Conservation (phyloP, 768 basidiomycete genomes). For the Suillus subaureus region DNA sequence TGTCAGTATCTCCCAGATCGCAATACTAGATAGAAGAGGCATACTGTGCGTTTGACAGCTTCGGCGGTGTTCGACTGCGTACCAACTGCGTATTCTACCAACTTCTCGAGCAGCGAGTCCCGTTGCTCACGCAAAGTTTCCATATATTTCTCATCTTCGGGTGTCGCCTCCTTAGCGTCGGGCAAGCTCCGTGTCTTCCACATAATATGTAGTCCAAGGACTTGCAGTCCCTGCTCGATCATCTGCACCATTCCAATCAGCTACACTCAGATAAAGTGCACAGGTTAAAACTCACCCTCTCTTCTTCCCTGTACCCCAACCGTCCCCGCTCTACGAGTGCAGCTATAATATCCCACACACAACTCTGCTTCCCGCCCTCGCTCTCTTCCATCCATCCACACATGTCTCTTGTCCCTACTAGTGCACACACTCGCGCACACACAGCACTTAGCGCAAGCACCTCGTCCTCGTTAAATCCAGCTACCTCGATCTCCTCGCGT, state of each 20-base stretch:
- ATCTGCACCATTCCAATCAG: conserved; percentile 55
- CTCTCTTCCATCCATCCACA: too few relatives aligned
- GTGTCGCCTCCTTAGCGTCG: conserved; percentile 48
- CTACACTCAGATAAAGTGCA: conserved; percentile 1
- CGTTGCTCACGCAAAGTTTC: conserved; percentile 67
- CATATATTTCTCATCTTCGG: conserved; percentile 57
- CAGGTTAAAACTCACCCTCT: conserved; percentile 56
- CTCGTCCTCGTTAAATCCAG: too few relatives aligned
- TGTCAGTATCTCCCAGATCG: conserved; percentile 2
- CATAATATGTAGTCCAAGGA: conserved; percentile 76
- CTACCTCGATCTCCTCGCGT: too few relatives aligned
- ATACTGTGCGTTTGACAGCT: conserved; percentile 78
- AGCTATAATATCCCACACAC: too few relatives aligned
- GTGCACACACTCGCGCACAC: too few relatives aligned
- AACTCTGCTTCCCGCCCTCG: too few relatives aligned
- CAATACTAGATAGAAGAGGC: conserved; percentile 29
- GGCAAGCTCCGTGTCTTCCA: conserved; percentile 78
- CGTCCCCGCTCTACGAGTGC: too few relatives aligned
- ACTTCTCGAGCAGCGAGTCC: conserved; percentile 70
- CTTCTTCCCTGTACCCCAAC: conserved; percentile 76
- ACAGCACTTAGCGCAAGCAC: too few relatives aligned
- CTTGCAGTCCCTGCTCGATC: conserved; percentile 81
- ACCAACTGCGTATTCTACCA: conserved; percentile 82
- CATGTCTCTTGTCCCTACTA: too few relatives aligned
- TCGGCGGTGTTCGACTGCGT: conserved; percentile 85